Percentiles rank a stretch among this genome's conserved stretches.
Conservation (phyloP, 768 basidiomycete species). For the Trametes elegans region DNA sequence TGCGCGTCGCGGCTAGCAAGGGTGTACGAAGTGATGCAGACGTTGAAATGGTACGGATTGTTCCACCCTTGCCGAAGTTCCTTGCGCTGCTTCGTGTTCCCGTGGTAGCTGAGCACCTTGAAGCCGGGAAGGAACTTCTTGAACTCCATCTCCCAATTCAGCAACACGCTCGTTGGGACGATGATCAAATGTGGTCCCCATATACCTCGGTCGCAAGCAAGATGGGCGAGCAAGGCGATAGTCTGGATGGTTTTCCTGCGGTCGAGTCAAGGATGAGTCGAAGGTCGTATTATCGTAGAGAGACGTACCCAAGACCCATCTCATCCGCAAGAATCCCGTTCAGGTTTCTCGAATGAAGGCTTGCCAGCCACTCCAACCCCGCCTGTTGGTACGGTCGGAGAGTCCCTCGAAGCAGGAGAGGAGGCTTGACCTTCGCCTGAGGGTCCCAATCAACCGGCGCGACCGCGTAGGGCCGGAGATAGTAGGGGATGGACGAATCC, state of each 20-base stretch:
- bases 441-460: conserved; percentile 69
- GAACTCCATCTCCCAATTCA: conserved; percentile 98
- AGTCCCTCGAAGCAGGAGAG: conserved; percentile 78
- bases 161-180: conserved; percentile 87
- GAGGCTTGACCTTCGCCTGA: conserved; percentile 55
- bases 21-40: conserved; percentile 92
- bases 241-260: conserved; percentile 96
- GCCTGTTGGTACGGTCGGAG: conserved; percentile 92
- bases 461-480: conserved; percentile 69
- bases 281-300: not conserved
- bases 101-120: conserved; percentile 86
- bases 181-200: conserved; percentile 94
- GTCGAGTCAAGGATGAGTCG: conserved; percentile 8
- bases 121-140: conserved; percentile 93
- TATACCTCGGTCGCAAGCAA: conserved; percentile 87
- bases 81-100: conserved; percentile 83
- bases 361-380: conserved; percentile 93
- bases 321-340: conserved; percentile 90
- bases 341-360: conserved; percentile 73
- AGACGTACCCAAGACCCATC: conserved; percentile 86
- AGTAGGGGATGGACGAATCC: conserved; percentile 35
- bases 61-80: conserved; percentile 91
- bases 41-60: conserved; percentile 86
- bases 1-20: conserved; percentile 89
- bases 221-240: conserved; percentile 88